Base-by-base conservation (phyloP, 257 asterid species). In the Echium plantagineum region DNA sequence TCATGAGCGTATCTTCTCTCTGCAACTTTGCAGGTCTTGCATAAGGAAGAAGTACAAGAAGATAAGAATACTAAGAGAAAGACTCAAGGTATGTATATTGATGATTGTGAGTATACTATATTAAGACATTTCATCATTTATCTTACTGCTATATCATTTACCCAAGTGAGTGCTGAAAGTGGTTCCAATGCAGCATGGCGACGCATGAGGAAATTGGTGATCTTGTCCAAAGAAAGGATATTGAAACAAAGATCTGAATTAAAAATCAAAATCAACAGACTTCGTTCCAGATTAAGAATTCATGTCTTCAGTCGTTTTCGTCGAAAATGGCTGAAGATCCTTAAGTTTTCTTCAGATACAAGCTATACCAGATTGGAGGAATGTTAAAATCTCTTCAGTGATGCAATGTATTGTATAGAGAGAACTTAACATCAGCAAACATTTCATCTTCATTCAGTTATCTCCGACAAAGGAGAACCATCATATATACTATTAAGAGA, bases 221-320 rank as follows among this genome's bases (percentile, higher is more conserved):
- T 62, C 15, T 70, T 73, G 60, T 83, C 95, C 47, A 87, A 79
- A 57, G 62, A 68, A 63, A 85, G 79, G 62, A 71, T 87, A 26
- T 59, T 60, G 15, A 73, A 72, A 67, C 66, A 76, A 51, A 80
- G 76, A 62, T 21, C 63, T 10, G 65, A 77, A 53, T 73, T 90
- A 62, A 59, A 60, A 49, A 81, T 69, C 22, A 87, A 77, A 77
- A 57, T 81, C 63, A 87, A 78, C 72, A 66, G 90, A 63, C 72
- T 90, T 15, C 84, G 79, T 15, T 85, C 81, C 8, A 78, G 94
- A 77, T 71, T 90, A 68, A 90, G 78, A 72, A 85, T 87, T 56
- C 86, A 72, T 17, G 69, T 87, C 70, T 81, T 89, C 63, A 60
- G 68, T 63, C 79, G 80, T 47, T 75, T 89, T 30, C 76, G 67